phyloP scores from a whole-genome alignment of 495 filamentous ascomycete genomes.

The Penicillium pulvis region DNA sequence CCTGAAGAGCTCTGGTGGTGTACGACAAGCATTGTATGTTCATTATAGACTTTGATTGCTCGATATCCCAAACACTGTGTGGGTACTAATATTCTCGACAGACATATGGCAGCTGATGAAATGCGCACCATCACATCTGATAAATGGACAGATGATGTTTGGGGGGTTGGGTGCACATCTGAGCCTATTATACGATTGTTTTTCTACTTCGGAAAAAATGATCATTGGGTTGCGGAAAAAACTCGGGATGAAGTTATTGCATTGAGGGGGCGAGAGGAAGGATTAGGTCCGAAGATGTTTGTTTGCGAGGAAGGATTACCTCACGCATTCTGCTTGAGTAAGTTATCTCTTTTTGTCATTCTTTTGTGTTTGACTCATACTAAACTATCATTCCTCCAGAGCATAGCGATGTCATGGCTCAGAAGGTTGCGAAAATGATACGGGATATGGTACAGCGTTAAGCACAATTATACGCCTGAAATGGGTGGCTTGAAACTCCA shows the following conservation, averaged over 20 bases:
- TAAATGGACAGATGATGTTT: constrained; percentile 77
- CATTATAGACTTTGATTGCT: background rate
- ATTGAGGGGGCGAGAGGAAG: constrained; percentile 39
- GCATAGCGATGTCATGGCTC: constrained; percentile 65
- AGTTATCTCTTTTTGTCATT: constrained; percentile 34
- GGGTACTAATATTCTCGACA: constrained; percentile 20
- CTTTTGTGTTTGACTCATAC: background rate
- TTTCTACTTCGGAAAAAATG: constrained; percentile 77
- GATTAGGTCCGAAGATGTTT: constrained; percentile 64
- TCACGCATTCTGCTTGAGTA: constrained; percentile 81
- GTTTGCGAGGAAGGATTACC: constrained; percentile 73
- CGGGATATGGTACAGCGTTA: constrained; percentile 44
- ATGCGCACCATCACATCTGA: constrained; percentile 75
- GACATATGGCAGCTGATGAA: constrained; percentile 71
- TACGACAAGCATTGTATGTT: constrained; percentile 70
- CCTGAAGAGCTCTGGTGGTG: constrained; percentile 60
- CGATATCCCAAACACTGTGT: background rate
- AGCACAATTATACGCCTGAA: background rate
- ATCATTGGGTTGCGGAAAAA: constrained; percentile 81
- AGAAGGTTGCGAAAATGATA: constrained; percentile 65
- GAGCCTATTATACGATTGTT: constrained; percentile 59
- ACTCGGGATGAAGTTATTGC: constrained; percentile 75
- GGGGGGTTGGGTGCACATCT: constrained; percentile 60
- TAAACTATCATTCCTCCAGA: constrained; percentile 35
- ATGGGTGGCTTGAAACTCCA: no score